phyloP scores from a whole-genome alignment of 768 basidiomycete species.

The Pisolithus sp. region DNA sequence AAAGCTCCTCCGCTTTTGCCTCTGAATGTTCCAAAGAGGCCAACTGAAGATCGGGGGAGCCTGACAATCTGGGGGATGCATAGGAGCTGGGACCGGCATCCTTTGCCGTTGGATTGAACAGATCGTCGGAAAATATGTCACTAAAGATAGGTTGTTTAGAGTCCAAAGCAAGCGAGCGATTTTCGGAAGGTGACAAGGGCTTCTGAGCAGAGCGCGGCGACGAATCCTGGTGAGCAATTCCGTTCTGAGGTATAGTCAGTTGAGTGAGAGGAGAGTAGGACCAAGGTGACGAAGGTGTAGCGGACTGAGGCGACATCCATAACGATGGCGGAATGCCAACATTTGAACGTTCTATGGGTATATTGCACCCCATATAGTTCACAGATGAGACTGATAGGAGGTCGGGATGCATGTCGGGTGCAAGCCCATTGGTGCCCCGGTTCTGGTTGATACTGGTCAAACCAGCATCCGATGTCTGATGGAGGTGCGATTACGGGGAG shows the following conservation, averaged over 20 bases:
- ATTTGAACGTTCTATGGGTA: slow-evolving; percentile 44
- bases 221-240: slow-evolving; percentile 24
- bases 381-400: slow-evolving; percentile 14
- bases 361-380: slow-evolving; percentile 20
- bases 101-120: slow-evolving; percentile 37
- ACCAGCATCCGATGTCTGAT: slow-evolving; percentile 16
- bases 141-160: slow-evolving; percentile 60
- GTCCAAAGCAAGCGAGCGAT: slow-evolving; percentile 40
- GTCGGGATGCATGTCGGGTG: slow-evolving; percentile 9
- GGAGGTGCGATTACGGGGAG: background rate
- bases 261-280: slow-evolving; percentile 34
- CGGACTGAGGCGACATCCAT: slow-evolving; percentile 74
- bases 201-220: slow-evolving; percentile 31
- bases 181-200: slow-evolving; percentile 36
- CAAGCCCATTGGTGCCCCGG: slow-evolving; percentile 6
- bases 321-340: slow-evolving; percentile 64
- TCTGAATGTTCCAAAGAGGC: slow-evolving; percentile 35
- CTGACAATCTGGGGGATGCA: slow-evolving; percentile 59
- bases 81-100: slow-evolving; percentile 44
- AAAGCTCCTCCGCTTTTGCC: slow-evolving; percentile 57
- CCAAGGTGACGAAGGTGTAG: slow-evolving; percentile 40
- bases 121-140: slow-evolving; percentile 65
- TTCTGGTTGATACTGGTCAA: slow-evolving; percentile 10
- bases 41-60: slow-evolving; percentile 62
- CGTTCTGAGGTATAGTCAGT: slow-evolving; percentile 30